Base-by-base conservation (phyloP, 2,329 filamentous ascomycete genomes). In the Aspergillus carbonarius region DNA sequence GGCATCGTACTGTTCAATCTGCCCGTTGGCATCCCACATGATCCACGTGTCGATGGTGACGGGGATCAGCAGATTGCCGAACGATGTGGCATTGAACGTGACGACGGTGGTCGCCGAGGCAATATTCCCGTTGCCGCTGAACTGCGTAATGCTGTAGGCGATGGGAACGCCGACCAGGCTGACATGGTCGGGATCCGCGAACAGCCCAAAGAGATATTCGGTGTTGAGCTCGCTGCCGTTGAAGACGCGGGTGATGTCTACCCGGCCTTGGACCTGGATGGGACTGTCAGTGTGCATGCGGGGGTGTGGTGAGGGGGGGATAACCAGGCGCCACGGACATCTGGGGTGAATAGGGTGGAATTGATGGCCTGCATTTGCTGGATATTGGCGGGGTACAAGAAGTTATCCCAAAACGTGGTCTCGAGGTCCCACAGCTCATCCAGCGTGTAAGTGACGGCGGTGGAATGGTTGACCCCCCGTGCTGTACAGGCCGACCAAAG, bases 251-350 rank as follows among this genome's bases (percentile, higher is more conserved):
- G 60, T 63, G 35, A 60, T 58, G 42, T 63, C 58, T 17, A 63
- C 58, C 12, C 58, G 60, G 32, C 60, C 60, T 56, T 82, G 39
- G 76, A 78, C 48, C 60, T 68, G 68, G 9, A n/a, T 4, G 42
- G 44, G n/a, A n/a, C 1, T 15, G 23, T 54, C 18, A 44, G 39
- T 32, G 5, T n/a, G 6, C 27, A 13, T 5, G 2, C 0, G 13
- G 5, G 0, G 15, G 8, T 2, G 30, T 10, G 23, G 23, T 9
- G 6, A 30, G 27, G 27, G 9, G 6, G 1, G 30, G 12, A 23
- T 5, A 20, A 42, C 9, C 12, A 42, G 9, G 9, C 39, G 4
- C 17, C 10, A 40, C 37, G 12, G 44, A 44, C 37, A 32, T 54
- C 27, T 1, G 17, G 25, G 1, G 51, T 32, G 5, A 54, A 54